Evolutionary conservation across 2,329 filamentous ascomycete genomes (phyloP), one percentile per base, ranked within the genome.

Genomic region (Diplodia corticola): DNA sequence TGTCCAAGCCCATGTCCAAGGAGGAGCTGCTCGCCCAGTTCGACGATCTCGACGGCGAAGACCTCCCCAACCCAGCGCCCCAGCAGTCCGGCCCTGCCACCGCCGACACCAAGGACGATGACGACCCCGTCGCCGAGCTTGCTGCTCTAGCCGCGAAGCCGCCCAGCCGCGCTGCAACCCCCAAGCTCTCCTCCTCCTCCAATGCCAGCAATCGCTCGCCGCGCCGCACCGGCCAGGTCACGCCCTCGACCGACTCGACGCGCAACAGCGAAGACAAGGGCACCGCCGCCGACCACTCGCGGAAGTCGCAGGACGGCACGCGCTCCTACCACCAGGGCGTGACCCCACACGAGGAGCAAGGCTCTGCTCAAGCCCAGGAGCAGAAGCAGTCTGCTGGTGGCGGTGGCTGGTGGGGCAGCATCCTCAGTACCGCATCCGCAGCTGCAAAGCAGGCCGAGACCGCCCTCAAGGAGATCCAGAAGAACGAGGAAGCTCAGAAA

Each of bases 401-500:
- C 4, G 73, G 76, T 3, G 74, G 73, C 12, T 78, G 87, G 90
- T 67, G 91, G 92, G 91, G 92, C 69, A 90, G 92, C 64, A 80
- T 97, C 63, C 85, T 95, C 73, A 91, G 91, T 49, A 93, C 92
- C 0, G 91, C 92, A 40, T 86, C 80, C 68, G 88, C 89, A 17
- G 93, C 91, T 0, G 93, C 93, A 40, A 87, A 82, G 70, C 89
- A 91, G n/a, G 94, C 95, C 54, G 93, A 97, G 79, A 92, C 90
- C 7, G 90, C 93, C 0, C 93, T 96, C 70, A 96, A 94, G 77
- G 92, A 98, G 78, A 93, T 99, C 55, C 92, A 97, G 77, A 90
- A 95, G 76, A 97, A 96, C 73, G 93, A 98, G 75, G 95, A 99
- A 78, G 95, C 94, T 61, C 93, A 94, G 81, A 91, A 92, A 77